Conservation (phyloP, 805 yeast genomes). For the Metschnikowia shivogae region DNA sequence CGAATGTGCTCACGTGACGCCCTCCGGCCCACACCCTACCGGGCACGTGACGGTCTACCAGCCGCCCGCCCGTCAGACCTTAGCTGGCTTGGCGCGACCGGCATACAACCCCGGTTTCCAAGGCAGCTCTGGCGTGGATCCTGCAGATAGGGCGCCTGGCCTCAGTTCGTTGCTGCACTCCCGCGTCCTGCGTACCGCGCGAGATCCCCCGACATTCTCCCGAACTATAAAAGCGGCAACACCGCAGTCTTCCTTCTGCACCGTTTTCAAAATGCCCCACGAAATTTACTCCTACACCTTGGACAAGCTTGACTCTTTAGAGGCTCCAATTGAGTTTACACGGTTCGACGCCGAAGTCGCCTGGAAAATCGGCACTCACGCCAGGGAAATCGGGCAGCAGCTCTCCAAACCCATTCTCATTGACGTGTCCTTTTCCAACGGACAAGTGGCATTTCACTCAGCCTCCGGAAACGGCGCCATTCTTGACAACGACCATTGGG, state of each 20-base stretch:
- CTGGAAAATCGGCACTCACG: constrained; percentile 43
- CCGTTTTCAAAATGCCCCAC: constrained; percentile 6
- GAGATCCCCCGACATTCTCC: neutral
- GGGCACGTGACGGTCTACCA: no score
- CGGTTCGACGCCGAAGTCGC: constrained; percentile 35
- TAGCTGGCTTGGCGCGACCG: no score
- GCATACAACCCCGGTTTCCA: no score
- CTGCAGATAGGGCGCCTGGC: no score
- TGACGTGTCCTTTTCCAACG: constrained; percentile 44
- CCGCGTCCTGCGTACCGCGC: neutral
- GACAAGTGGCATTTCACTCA: constrained; percentile 46
- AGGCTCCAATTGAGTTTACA: constrained; percentile 19
- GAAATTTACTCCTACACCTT: constrained; percentile 3
- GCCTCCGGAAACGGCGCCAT: constrained; percentile 34
- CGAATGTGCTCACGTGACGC: no score
- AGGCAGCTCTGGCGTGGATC: no score
- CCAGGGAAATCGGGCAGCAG: constrained; percentile 32
- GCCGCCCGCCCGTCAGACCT: no score
- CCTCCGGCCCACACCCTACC: no score
- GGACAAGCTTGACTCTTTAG: constrained; percentile 10
- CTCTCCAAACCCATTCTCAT: constrained; percentile 39
- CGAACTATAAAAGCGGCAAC: neutral
- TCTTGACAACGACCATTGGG: constrained; percentile 54
- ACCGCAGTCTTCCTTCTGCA: neutral
- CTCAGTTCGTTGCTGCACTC: no score